Percentiles rank a stretch among this genome's conserved stretches.
These are phyloP conservation scores for Incumbomyces delicatus DNA, from an alignment of 2,329 filamentous ascomycete species.

Conservation along the genomic window DNA sequence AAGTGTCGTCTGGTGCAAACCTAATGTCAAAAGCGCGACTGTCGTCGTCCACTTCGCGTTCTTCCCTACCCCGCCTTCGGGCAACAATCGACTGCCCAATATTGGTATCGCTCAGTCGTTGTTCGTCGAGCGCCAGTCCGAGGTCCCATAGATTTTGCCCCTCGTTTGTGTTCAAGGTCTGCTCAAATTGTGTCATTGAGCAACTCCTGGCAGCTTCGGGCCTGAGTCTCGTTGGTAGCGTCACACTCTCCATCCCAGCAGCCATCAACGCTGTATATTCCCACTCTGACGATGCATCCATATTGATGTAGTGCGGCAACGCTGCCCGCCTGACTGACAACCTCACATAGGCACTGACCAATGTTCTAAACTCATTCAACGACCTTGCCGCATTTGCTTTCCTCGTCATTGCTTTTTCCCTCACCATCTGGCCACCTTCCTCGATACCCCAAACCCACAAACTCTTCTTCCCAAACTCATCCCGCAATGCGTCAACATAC, in stretches of 20 bases:
- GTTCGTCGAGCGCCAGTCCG: constrained; percentile 50
- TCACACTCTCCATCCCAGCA: constrained; percentile 67
- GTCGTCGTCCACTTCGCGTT: constrained; percentile 8
- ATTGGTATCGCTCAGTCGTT: constrained; percentile 7
- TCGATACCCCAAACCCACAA: constrained; percentile 84
- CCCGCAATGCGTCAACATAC: constrained; percentile 68
- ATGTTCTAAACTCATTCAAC: constrained; percentile 56
- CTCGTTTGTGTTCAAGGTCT: constrained; percentile 63
- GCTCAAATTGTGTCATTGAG: constrained; percentile 54
- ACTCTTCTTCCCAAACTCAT: constrained; percentile 81
- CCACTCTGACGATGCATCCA: constrained; percentile 64
- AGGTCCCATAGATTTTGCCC: constrained; percentile 69
- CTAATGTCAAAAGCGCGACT: constrained; percentile 5
- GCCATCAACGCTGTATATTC: constrained; percentile 67
- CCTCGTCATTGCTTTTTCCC: constrained; percentile 35
- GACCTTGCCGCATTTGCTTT: constrained; percentile 66
- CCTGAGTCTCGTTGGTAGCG: constrained; percentile 63
- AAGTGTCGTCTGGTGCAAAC: constrained; percentile 3
- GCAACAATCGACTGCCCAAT: not conserved
- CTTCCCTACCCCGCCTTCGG: not conserved
- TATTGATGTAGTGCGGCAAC: constrained; percentile 47
- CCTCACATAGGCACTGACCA: constrained; percentile 70
- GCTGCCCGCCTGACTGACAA: constrained; percentile 52
- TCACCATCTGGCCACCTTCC: constrained; percentile 45
- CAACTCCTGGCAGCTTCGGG: constrained; percentile 33